phyloP scores from a whole-genome alignment of 2,329 filamentous ascomycete genomes.

The Penicillium sp. region DNA sequence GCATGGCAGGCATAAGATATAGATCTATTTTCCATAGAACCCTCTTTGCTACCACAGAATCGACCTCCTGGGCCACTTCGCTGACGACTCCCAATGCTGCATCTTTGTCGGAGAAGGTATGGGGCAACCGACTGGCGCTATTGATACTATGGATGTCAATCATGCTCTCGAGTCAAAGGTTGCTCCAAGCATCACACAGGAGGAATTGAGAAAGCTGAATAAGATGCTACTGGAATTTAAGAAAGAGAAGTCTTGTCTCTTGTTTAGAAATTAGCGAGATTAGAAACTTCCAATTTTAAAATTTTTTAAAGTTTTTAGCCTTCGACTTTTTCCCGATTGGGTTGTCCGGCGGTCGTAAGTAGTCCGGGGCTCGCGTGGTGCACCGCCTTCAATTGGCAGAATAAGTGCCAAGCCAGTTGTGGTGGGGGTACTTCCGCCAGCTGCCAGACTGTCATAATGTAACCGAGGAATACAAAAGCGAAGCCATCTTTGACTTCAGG shows the following conservation, averaged over 20 bases:
- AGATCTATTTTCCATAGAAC: slow-evolving; percentile 64
- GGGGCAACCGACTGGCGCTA: slow-evolving; percentile 5
- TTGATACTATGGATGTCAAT: slow-evolving; percentile 22
- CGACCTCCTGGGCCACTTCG: slow-evolving; percentile 47
- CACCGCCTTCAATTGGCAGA: slow-evolving; percentile 19
- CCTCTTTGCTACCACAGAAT: slow-evolving; percentile 53
- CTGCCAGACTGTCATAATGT: too few relatives aligned
- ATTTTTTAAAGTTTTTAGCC: slow-evolving; percentile 17
- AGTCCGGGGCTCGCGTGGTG: slow-evolving; percentile 20
- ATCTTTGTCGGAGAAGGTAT: slow-evolving; percentile 45
- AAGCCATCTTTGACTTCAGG: too few relatives aligned
- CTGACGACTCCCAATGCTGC: slow-evolving; percentile 59
- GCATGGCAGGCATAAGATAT: slow-evolving; percentile 66
- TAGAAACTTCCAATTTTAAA: slow-evolving; percentile 6
- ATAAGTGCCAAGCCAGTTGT: slow-evolving; percentile 4
- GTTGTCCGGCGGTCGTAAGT: slow-evolving; percentile 20
- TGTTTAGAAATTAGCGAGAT: not conserved
- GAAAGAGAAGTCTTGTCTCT: too few relatives aligned
- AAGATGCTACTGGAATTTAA: too few relatives aligned
- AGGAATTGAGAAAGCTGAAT: too few relatives aligned
- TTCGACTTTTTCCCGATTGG: slow-evolving; percentile 16
- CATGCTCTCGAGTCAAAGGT: slow-evolving; percentile 12
- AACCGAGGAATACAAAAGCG: too few relatives aligned
- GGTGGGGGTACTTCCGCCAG: too few relatives aligned
- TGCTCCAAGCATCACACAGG: not conserved